Evolutionary conservation across 345 rosid species (phyloP).

Genomic region (Citrus maxima): DNA sequence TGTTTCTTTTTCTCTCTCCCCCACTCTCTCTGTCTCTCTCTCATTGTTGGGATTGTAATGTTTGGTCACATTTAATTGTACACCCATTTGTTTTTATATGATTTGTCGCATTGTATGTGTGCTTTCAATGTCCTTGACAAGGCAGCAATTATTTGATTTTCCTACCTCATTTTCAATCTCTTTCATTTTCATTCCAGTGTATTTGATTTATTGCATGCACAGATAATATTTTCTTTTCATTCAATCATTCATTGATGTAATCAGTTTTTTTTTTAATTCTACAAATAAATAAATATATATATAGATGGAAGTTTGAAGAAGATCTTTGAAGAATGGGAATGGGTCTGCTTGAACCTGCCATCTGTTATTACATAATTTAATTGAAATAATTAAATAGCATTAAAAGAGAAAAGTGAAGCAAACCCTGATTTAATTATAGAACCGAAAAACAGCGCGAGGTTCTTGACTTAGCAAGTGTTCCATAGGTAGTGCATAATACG

Average conservation of each 20-base stretch:
- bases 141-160: slow-evolving; percentile 13
- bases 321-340: background rate
- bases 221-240: background rate
- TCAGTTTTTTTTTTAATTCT: background rate
- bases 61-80: slow-evolving; percentile 7
- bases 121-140: slow-evolving; percentile 14
- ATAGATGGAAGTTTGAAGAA: background rate
- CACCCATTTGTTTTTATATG: slow-evolving; percentile 26
- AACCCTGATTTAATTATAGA: slow-evolving; percentile 5
- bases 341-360: background rate
- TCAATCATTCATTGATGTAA: too few relatives aligned
- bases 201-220: background rate
- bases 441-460: too few relatives aligned
- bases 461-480: too few relatives aligned
- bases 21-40: background rate
- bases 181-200: background rate
- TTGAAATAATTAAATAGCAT: background rate
- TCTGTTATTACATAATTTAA: background rate
- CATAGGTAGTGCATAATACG: too few relatives aligned
- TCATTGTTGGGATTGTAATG: slow-evolving; percentile 4
- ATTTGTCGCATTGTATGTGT: slow-evolving; percentile 10
- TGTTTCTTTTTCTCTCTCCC: background rate
- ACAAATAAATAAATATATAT: background rate
- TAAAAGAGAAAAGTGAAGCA: slow-evolving; percentile 1
- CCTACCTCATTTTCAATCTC: background rate